phyloP scores from a whole-genome alignment of 352 stramenopile species.

The Phytopythium montanum region DNA sequence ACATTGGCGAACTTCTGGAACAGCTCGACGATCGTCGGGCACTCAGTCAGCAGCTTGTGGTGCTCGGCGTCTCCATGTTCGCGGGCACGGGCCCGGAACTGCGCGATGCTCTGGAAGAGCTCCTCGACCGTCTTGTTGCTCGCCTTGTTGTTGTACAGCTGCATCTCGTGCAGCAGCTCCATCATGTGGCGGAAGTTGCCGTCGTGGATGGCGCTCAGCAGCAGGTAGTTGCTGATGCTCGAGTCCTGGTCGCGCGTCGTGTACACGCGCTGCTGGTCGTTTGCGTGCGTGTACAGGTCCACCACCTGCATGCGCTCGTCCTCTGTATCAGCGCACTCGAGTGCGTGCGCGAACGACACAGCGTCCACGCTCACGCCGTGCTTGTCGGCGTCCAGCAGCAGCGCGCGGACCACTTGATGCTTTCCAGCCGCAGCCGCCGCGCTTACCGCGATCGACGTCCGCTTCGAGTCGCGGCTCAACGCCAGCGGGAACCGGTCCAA shows the following conservation, averaged over 20 bases:
- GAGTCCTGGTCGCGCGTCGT: slow-evolving; percentile 41
- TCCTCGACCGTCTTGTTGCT: slow-evolving; percentile 36
- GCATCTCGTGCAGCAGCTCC: slow-evolving; percentile 75
- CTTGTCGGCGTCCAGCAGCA: slow-evolving; percentile 37
- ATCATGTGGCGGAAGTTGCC: slow-evolving; percentile 75
- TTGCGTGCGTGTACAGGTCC: slow-evolving; percentile 55
- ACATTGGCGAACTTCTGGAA: slow-evolving; percentile 51
- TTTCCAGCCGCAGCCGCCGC: slow-evolving; percentile 35
- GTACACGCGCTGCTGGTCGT: slow-evolving; percentile 46
- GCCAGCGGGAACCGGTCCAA: slow-evolving; percentile 42
- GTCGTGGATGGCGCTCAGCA: slow-evolving; percentile 58
- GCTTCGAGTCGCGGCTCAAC: slow-evolving; percentile 41
- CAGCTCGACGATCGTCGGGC: slow-evolving; percentile 52
- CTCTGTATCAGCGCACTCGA: slow-evolving; percentile 44
- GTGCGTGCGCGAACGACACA: slow-evolving; percentile 59
- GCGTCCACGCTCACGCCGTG: slow-evolving; percentile 48
- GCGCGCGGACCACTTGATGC: slow-evolving; percentile 27
- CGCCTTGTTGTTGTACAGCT: slow-evolving; percentile 49
- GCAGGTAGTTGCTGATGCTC: slow-evolving; percentile 60
- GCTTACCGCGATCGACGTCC: slow-evolving; percentile 56
- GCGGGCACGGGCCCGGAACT: slow-evolving; percentile 30
- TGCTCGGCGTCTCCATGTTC: slow-evolving; percentile 8
- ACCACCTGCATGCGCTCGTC: slow-evolving; percentile 41
- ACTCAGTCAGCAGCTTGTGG: slow-evolving; percentile 30
- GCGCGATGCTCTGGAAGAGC: slow-evolving; percentile 55